Evolutionary conservation across 768 basidiomycete species (phyloP), one percentile per base, ranked within the genome.

Genomic region (Cyclocybe cylindracea): DNA sequence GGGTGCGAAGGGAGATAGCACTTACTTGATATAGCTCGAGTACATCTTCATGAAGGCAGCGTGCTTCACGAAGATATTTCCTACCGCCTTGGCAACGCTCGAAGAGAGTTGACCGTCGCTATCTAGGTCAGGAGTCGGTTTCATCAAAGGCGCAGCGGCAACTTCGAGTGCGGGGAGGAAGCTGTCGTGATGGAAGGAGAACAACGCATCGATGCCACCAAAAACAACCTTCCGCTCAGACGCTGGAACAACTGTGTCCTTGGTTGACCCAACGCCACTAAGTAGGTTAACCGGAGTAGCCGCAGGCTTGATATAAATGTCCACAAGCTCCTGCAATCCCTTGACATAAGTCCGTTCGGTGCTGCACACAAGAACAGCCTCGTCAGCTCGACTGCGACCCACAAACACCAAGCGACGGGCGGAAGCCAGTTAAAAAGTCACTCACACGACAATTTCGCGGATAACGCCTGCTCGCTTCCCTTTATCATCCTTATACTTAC

Each of bases 11-110:
- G 38, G 44, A 51, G 34, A 44, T 36, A 51, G 7, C 10, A 53
- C 56, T 65, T 66, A 94, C 92, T 98, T 98, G 78, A 96, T 96
- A 67, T 98, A 99, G 39, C 89, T 90, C 32, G 94, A 94, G 68
- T 99, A 99, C 89, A 98, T 98, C 74, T 79, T 91, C 91, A 99
- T 93, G 76, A 98, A 98, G 4, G 96, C 94, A 31, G 94, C 91
- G 68, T 99, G 94, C 47, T 88, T 90, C 48, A 92, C 74, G 70
- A 98, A 99, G 42, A 91, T 94, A 51, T 87, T 80, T 6, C 91
- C 95, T 35, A 99, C 87, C 10, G 83, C 79, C 53, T 81, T 88
- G 0, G 91, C 92, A 10, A 91, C 90, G 40, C 74, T 75, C 46
- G 86, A 67, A 0, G 94, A 92, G 35, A 90, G 63, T 50, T 84